Conservation (phyloP, 768 basidiomycete species). For the Trametes meyenii region DNA sequence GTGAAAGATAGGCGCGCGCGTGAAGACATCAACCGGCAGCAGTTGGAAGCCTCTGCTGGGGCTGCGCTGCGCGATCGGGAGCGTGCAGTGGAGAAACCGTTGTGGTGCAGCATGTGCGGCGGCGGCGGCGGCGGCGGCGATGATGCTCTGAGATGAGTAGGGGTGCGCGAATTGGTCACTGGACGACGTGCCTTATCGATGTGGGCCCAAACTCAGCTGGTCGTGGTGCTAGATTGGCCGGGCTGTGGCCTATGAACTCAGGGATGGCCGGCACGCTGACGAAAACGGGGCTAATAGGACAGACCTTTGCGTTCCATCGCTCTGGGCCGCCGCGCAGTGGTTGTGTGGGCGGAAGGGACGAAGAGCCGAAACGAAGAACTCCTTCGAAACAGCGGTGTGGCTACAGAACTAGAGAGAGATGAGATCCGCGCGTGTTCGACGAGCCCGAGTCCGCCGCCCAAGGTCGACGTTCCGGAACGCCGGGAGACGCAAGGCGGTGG, state of each 20-base stretch:
- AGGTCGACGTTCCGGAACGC: not conserved
- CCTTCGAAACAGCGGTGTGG: slow-evolving; percentile 4
- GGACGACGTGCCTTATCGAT: slow-evolving; percentile 22
- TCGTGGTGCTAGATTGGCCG: too few species aligned
- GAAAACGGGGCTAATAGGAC: not conserved
- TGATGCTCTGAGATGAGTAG: slow-evolving; percentile 3
- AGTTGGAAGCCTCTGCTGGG: too few species aligned
- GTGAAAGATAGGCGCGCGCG: not conserved
- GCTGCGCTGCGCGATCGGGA: too few species aligned
- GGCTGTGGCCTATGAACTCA: not conserved
- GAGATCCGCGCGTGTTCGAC: slow-evolving; percentile 1
- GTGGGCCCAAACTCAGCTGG: not conserved
- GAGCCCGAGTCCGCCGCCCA: not conserved
- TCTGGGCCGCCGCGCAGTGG: not conserved
- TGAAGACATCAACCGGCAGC: too few species aligned
- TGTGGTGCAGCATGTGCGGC: not conserved
- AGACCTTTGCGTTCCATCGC: not conserved
- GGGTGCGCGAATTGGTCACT: not conserved
- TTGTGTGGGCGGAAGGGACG: not conserved
- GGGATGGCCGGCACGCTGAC: slow-evolving; percentile 3
- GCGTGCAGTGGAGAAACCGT: not conserved
- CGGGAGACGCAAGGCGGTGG: not conserved
- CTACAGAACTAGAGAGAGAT: not conserved
- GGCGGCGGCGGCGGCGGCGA: not conserved
- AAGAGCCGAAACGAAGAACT: not conserved